Base-by-base conservation (phyloP, 1,284 basidiomycete species). In the Cryptococcus neoformans region DNA sequence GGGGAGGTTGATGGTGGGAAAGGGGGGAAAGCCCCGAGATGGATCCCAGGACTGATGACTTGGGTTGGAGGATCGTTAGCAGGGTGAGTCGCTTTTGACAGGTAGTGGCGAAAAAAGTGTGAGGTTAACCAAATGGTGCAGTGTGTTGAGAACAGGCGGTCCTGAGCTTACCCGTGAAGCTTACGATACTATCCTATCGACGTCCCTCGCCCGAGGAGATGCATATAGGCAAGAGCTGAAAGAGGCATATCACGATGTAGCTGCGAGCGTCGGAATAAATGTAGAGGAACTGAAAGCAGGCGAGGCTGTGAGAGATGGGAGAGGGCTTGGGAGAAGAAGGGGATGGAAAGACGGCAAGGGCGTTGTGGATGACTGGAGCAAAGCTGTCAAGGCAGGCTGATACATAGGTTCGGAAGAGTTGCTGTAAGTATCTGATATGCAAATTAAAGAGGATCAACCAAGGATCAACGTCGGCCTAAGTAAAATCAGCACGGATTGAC, bases 1-100 rank as follows among this genome's bases (percentile, higher is more conserved):
- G 61, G 63, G 4, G 62, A 56, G 4, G 62, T 51, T 8, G 53
- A 17, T 83, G 84, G 17, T 80, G 51, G 66, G 0, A 85, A 85
- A 60, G 85, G 85, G 0, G 92, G 92, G 3, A 88, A 84, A 65
- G 90, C 89, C 0, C 93, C 92, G 0, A 87, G 90, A 0, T 95
- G 92, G 77, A 79, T 86, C 6, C 87, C 92, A 2, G 84, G 85
- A 1, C 81, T 85, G 39, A 81, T 93, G 74, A 83, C 87, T 0
- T 97, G 93, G 92, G 85, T 97, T n/a, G 93, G 93, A 3, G 93
- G 90, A 0, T 92, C 90, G 39, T 76, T 97, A 12, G 90, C 92
- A 2, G 94, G 93, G 87, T 91, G 74, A 64, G 86, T 79, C 7
- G 40, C 12, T 34, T 11, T 48, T 28, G 28, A 28, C 3, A 28